Conservation (phyloP, 2,329 filamentous ascomycete species). For the Plectosphaerella plurivora region DNA sequence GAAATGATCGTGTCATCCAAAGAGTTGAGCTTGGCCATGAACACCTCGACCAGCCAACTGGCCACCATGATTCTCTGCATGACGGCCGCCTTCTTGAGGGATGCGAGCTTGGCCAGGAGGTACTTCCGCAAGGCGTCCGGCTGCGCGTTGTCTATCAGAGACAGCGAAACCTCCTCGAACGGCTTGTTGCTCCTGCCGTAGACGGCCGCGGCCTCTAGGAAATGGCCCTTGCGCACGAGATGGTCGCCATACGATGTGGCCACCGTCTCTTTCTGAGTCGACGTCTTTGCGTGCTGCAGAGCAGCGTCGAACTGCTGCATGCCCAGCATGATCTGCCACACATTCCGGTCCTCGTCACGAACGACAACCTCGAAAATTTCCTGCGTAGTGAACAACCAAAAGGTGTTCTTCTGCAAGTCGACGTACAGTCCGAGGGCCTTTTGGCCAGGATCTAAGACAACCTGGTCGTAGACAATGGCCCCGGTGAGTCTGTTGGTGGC, state of each 20-base stretch:
- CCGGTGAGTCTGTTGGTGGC: slow-evolving; percentile 86
- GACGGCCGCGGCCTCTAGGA: slow-evolving; percentile 78
- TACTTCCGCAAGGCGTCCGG: slow-evolving; percentile 90
- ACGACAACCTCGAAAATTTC: slow-evolving; percentile 94
- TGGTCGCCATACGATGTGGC: slow-evolving; percentile 90
- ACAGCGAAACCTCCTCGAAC: slow-evolving; percentile 91
- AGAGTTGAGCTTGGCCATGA: slow-evolving; percentile 94
- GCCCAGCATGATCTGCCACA: slow-evolving; percentile 91
- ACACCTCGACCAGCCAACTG: slow-evolving; percentile 91
- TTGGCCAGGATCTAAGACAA: slow-evolving; percentile 75
- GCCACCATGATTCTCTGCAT: slow-evolving; percentile 98
- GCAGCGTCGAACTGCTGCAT: slow-evolving; percentile 85
- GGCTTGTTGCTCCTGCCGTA: slow-evolving; percentile 96
- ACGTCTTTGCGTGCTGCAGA: slow-evolving; percentile 75
- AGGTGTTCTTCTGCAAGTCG: slow-evolving; percentile 92
- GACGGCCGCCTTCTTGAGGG: slow-evolving; percentile 73
- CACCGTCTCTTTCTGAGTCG: slow-evolving; percentile 81
- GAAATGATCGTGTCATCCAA: slow-evolving; percentile 93
- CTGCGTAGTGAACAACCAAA: slow-evolving; percentile 88
- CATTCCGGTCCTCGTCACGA: slow-evolving; percentile 82
- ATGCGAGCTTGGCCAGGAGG: slow-evolving; percentile 75
- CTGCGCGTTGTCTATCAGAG: slow-evolving; percentile 85
- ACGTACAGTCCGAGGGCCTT: slow-evolving; percentile 78
- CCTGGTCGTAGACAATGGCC: slow-evolving; percentile 80
- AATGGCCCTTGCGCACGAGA: slow-evolving; percentile 76